A percentile compares a stretch with the other conserved stretches of the same genome.
Evolutionary conservation across 495 filamentous ascomycete genomes (phyloP).

Genomic region (Saxophila tyrrhenica): DNA sequence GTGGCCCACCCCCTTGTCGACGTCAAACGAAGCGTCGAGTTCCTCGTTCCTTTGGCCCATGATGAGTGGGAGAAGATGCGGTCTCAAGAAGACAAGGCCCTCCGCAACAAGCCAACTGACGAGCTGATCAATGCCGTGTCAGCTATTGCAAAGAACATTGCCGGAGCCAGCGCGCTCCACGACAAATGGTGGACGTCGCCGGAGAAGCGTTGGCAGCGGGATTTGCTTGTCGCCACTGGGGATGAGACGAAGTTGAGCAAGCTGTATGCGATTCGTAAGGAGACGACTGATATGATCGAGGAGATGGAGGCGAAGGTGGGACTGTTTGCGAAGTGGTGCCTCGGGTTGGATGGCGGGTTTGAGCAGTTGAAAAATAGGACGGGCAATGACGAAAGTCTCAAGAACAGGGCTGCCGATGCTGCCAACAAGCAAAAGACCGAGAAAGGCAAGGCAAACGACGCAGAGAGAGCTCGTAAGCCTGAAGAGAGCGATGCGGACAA

Average conservation of each 20-base stretch:
- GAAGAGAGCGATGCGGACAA: too few species aligned
- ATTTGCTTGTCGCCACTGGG: not conserved
- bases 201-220: not conserved
- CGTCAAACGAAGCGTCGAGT: slow-evolving; percentile 1
- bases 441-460: too few species aligned
- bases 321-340: slow-evolving; percentile 6
- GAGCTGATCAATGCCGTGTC: slow-evolving; percentile 2
- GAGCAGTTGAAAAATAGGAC: not conserved
- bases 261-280: slow-evolving; percentile 7
- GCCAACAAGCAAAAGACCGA: too few species aligned
- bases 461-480: too few species aligned
- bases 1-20: slow-evolving; percentile 10
- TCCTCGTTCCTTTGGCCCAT: slow-evolving; percentile 4
- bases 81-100: not conserved
- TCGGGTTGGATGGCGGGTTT: slow-evolving; percentile 6
- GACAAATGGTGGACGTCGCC: not conserved
- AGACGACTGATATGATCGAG: slow-evolving; percentile 5
- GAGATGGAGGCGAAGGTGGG: slow-evolving; percentile 10
- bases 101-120: not conserved
- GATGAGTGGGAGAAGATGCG: not conserved
- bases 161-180: not conserved
- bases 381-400: too few species aligned
- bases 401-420: too few species aligned
- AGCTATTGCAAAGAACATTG: not conserved
- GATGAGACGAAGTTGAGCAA: not conserved